These are phyloP conservation scores for Chaetomium sp. DNA, from an alignment of 2,329 filamentous ascomycete genomes.

Conservation along the genomic window DNA sequence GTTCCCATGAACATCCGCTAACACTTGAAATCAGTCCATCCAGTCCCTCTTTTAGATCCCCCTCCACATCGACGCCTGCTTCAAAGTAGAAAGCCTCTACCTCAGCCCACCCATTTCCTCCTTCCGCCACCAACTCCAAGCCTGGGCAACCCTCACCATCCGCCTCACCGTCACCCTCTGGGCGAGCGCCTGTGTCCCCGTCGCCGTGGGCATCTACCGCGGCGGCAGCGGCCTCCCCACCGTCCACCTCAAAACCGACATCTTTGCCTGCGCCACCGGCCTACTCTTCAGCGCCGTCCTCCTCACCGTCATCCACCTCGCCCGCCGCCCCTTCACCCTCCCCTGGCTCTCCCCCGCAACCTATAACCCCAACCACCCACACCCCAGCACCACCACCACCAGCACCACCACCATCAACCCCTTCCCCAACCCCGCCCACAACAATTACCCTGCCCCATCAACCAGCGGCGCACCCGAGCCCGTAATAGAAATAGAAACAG, in stretches of 20 bases:
- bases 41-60: conserved; percentile 39
- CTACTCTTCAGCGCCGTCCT: conserved; percentile 11
- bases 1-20: not conserved
- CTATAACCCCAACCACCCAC: not conserved
- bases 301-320: conserved; percentile 10
- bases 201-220: conserved; percentile 32
- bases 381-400: not conserved
- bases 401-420: not conserved
- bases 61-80: conserved; percentile 39
- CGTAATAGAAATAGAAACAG: too few relatives aligned
- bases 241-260: conserved; percentile 32
- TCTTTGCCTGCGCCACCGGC: conserved; percentile 36
- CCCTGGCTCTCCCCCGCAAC: conserved; percentile 10
- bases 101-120: conserved; percentile 29
- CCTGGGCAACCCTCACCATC: conserved; percentile 38
- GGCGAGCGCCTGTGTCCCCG: conserved; percentile 36
- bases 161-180: conserved; percentile 38
- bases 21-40: conserved; percentile 32
- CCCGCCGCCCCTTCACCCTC: conserved; percentile 19
- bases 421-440: too few relatives aligned
- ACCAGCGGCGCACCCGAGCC: too few relatives aligned
- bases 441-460: too few relatives aligned
- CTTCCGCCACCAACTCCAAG: conserved; percentile 39
- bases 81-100: conserved; percentile 32
- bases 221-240: conserved; percentile 17